These are phyloP conservation scores for Grosmannia huntii DNA, from an alignment of 2,329 filamentous ascomycete genomes.

Conservation along the genomic window DNA sequence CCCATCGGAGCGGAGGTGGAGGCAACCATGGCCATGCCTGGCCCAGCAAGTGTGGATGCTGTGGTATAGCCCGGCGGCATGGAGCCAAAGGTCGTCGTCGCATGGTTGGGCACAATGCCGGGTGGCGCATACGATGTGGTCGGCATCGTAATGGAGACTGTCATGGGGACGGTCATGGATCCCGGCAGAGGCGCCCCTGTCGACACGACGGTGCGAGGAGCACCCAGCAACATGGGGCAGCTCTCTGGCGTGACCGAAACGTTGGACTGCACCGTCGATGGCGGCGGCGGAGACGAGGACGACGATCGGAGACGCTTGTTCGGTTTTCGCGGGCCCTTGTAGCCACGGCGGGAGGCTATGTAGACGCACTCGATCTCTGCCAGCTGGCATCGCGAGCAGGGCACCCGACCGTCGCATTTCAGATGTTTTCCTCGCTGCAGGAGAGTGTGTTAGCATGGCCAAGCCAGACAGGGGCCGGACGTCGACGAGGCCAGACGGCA, in stretches of 20 bases:
- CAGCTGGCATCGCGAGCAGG: conserved; percentile 54
- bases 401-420: conserved; percentile 60
- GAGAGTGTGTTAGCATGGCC: background rate
- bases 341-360: conserved; percentile 61
- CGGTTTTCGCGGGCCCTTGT: conserved; percentile 50
- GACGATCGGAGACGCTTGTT: conserved; percentile 39
- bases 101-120: background rate
- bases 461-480: background rate
- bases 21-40: conserved; percentile 6
- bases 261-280: background rate
- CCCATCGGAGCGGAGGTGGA: background rate
- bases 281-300: conserved; percentile 26
- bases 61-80: conserved; percentile 18
- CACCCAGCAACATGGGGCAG: conserved; percentile 32
- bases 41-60: conserved; percentile 2
- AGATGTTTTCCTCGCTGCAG: conserved; percentile 50
- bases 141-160: conserved; percentile 12
- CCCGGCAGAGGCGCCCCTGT: background rate
- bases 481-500: background rate
- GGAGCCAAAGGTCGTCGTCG: background rate
- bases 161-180: conserved; percentile 8
- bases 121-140: background rate
- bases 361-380: conserved; percentile 54
- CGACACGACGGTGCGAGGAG: conserved; percentile 14
- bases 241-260: conserved; percentile 18